phyloP scores from a whole-genome alignment of 2,329 filamentous ascomycete species.

The Kalaharituber pfeilii region DNA sequence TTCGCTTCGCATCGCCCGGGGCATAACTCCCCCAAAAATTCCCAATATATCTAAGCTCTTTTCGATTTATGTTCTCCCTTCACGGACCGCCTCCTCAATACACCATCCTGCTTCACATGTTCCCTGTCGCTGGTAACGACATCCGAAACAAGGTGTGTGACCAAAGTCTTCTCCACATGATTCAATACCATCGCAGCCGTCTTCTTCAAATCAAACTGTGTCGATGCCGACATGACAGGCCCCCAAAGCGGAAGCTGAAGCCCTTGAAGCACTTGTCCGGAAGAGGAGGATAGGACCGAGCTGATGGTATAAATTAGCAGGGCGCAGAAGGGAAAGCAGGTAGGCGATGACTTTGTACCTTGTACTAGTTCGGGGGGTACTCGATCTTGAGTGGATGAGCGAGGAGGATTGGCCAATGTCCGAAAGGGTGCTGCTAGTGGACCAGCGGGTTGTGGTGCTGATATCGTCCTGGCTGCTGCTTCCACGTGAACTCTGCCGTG shows the following conservation, averaged over 20 bases:
- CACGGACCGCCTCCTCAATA: background rate
- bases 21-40: too few relatives aligned
- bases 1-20: too few relatives aligned
- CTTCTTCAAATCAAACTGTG: slow-evolving; percentile 50
- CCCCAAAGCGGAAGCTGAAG: background rate
- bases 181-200: slow-evolving; percentile 76
- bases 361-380: slow-evolving; percentile 37
- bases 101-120: too few relatives aligned
- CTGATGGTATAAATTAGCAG: slow-evolving; percentile 16
- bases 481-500: background rate
- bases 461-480: too few relatives aligned
- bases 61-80: background rate
- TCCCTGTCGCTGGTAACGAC: slow-evolving; percentile 31
- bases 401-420: slow-evolving; percentile 24
- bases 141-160: too few relatives aligned
- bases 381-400: slow-evolving; percentile 31
- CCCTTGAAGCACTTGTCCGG: background rate
- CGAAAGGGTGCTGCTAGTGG: slow-evolving; percentile 32
- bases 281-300: background rate
- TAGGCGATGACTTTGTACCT: slow-evolving; percentile 30
- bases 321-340: slow-evolving; percentile 17
- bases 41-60: too few relatives aligned
- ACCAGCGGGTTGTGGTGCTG: slow-evolving; percentile 8
- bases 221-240: background rate
- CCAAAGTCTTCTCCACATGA: slow-evolving; percentile 73